phyloP scores from a whole-genome alignment of 495 filamentous ascomycete species.

The Hyaloscypha finlandica region DNA sequence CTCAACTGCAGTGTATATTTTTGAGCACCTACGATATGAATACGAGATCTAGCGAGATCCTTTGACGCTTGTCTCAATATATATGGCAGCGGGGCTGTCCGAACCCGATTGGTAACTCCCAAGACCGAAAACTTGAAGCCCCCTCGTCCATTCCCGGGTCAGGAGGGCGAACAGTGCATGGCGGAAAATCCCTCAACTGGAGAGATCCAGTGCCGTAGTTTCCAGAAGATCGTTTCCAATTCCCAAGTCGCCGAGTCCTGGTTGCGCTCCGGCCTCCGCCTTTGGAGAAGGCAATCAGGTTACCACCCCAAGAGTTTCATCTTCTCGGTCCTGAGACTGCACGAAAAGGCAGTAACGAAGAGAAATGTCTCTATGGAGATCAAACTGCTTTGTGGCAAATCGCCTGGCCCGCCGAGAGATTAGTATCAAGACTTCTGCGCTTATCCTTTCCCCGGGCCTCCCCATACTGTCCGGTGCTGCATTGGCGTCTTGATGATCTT shows the following conservation, averaged over 20 bases:
- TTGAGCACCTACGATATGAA: background rate
- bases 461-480: background rate
- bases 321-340: background rate
- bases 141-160: too few species aligned
- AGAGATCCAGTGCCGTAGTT: too few species aligned
- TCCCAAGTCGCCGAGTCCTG: too few species aligned
- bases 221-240: too few species aligned
- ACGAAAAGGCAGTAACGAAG: background rate
- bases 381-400: background rate
- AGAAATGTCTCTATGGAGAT: background rate
- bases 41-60: conserved; percentile 1
- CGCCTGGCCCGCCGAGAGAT: background rate
- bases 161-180: too few species aligned
- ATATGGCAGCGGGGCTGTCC: background rate
- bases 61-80: background rate
- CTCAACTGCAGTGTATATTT: background rate
- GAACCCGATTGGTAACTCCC: background rate
- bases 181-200: too few species aligned
- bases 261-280: background rate
- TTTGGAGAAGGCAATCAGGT: background rate
- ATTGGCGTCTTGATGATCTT: background rate
- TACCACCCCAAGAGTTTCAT: background rate
- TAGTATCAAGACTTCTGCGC: background rate
- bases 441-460: background rate
- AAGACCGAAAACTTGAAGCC: too few species aligned